phyloP scores from a whole-genome alignment of 768 basidiomycete species.

The Mycena venus region DNA sequence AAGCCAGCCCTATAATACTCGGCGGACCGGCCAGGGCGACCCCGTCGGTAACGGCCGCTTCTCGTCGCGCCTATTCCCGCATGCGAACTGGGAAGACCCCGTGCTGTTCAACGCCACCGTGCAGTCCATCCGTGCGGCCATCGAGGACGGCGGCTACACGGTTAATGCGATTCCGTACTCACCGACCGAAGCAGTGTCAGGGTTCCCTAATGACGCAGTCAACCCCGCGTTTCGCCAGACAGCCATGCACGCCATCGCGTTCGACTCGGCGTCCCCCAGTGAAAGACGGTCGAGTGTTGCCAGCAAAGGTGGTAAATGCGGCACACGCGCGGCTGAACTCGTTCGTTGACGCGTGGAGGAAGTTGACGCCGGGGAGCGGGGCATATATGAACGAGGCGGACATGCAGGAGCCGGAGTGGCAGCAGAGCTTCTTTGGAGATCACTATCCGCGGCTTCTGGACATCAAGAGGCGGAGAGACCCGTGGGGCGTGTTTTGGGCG shows the following conservation, averaged over 20 bases:
- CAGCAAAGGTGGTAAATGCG: conserved; percentile 4
- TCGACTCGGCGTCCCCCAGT: conserved; percentile 5
- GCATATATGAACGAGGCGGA: too few species aligned
- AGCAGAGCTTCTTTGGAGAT: conserved; percentile 26
- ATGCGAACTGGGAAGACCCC: conserved; percentile 6
- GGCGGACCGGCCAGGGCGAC: conserved; percentile 9
- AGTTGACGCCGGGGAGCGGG: conserved; percentile 9
- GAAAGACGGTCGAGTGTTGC: conserved; percentile 8
- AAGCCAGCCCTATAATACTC: conserved; percentile 8
- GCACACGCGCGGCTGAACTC: conserved; percentile 9
- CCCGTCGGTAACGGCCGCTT: background rate
- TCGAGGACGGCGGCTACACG: conserved; percentile 10
- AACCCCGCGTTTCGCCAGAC: conserved; percentile 9
- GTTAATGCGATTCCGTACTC: background rate
- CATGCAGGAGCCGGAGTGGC: conserved; percentile 18
- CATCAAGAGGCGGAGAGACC: conserved; percentile 26
- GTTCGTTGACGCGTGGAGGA: conserved; percentile 1
- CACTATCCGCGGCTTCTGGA: conserved; percentile 31
- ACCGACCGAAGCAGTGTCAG: conserved; percentile 6
- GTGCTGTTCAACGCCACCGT: conserved; percentile 14
- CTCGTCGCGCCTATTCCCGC: conserved; percentile 9
- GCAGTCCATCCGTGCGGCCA: conserved; percentile 4
- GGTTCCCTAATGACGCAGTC: conserved; percentile 10
- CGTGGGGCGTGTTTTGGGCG: conserved; percentile 18
- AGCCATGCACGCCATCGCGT: conserved; percentile 3